Base-by-base conservation (phyloP, 2,329 filamentous ascomycete species). In the Diaporthe ampelina region DNA sequence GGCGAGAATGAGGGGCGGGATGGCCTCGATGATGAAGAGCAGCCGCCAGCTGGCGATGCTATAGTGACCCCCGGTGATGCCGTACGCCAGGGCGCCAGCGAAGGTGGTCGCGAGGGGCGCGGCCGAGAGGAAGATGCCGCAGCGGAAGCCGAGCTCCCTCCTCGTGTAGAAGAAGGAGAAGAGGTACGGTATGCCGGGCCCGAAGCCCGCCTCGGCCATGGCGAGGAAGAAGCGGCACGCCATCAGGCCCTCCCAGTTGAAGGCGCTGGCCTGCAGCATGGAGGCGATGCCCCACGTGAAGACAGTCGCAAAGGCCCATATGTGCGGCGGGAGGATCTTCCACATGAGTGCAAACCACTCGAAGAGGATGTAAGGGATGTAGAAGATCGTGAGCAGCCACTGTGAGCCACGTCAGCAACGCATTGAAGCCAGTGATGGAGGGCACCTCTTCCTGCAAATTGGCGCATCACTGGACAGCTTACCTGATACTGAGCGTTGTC, bases 71-170 rank as follows among this genome's bases (percentile, higher is more conserved):
- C 89, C 88, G 11, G 91, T 91, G 79, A 94, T 92, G 6, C 88
- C 90, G 74, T 91, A 93, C 1, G 91, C 91, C 8, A 93, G 84
- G 4, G 90, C 91, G 2, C 92, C 81, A 0, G 92, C 91, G 78
- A 94, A 93, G 0, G 89, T 91, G 75, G 91, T 93, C 15, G 92
- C 92, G 40, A 94, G 84, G 1, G 92, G 91, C 0, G 91, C 91
- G 15, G 82, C 92, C 0, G 91, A 92, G 72, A 95, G 88, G 81
- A 94, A 94, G 8, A 95, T 84, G 13, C 93, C 93, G 21, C 90
- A 92, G 35, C 94, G 87, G 74, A 94, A 88, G 1, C 93, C 94
- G 13, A 95, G 85, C 79, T 95, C 94, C 24, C 82, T 78, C 7
- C 87, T 79, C 24, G 50, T 74, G 77, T 76, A 76, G 70, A 77